A percentile compares a stretch with the other conserved stretches of the same genome.
Evolutionary conservation across 2,329 filamentous ascomycete species (phyloP).

Genomic region (Plectosphaerella sp.): DNA sequence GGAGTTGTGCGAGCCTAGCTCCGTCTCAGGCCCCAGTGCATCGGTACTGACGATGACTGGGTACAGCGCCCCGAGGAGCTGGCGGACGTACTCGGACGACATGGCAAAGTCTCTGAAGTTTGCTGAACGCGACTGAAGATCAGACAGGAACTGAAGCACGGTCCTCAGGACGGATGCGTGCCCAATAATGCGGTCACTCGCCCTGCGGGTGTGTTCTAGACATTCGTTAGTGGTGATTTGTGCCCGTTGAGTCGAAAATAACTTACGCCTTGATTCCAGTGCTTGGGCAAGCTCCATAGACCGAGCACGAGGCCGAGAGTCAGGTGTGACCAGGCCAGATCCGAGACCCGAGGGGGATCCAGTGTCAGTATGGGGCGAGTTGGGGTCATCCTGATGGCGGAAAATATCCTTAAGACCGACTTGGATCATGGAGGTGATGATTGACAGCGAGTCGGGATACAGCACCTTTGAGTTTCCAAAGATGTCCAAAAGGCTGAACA

Average conservation of each 20-base stretch:
- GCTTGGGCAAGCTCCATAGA: conserved; percentile 66
- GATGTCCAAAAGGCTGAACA: conserved; percentile 67
- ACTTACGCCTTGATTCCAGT: conserved; percentile 49
- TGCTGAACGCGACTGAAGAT: conserved; percentile 71
- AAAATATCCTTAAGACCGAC: conserved; percentile 71
- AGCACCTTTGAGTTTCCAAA: conserved; percentile 67
- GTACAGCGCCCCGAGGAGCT: conserved; percentile 76
- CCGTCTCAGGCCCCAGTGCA: conserved; percentile 74
- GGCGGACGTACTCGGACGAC: conserved; percentile 74
- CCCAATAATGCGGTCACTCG: conserved; percentile 39
- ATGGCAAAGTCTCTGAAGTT: conserved; percentile 80
- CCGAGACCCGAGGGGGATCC: conserved; percentile 4
- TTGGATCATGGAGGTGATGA: conserved; percentile 84
- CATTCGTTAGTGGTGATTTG: conserved; percentile 12
- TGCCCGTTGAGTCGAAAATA: no score
- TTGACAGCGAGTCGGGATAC: conserved; percentile 72
- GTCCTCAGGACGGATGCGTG: conserved; percentile 67
- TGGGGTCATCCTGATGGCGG: conserved; percentile 55
- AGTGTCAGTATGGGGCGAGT: conserved; percentile 37
- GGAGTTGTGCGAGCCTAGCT: conserved; percentile 79
- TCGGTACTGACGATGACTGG: conserved; percentile 86
- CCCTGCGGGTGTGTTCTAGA: conserved; percentile 33
- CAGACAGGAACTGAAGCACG: conserved; percentile 72
- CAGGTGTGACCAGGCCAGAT: conserved; percentile 15
- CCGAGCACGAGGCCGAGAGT: conserved; percentile 42